Base-by-base conservation (phyloP, 164 flowering plant genomes). In the Litsea cubeba region DNA sequence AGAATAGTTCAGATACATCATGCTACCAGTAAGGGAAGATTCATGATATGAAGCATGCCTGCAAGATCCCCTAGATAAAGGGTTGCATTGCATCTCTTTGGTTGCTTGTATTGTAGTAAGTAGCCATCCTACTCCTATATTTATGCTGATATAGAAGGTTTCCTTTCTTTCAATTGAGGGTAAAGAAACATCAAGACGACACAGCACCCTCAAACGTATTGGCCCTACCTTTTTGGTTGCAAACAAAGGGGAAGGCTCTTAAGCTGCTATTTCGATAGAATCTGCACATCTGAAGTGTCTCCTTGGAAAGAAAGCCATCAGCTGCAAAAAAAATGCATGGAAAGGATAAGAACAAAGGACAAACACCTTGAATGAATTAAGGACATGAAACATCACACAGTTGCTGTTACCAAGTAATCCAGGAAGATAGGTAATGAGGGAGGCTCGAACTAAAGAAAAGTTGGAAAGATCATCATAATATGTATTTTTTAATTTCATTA, bases 1-100 rank as follows among this genome's bases (percentile, higher is more conserved):
- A 15, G 87, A 49, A 71, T 83, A 87, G 74, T 86, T 88, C 86
- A 85, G 80, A 74, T 88, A 89, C 84, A 87, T 82, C 85, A 84
- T 80, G 75, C 86, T 88, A 1, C 83, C 80, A 20, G 87, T 80
- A 80, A 83, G 79, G 73, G 79, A 82, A 1, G 83, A 80, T 50
- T 85, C 77, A 67, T 88, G 74, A 80, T 83, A 86, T 18, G 91
- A 78, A 78, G 62, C 69, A 3, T 86, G 83, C 18, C 79, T n/a
- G n/a, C 72, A 32, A 84, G 74, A 51, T 90, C 92, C 71, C 90
- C 86, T 30, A 81, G 62, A 78, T 89, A 87, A 24, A 85, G 78
- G 77, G 81, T 77, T n/a, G 91, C 35, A 79, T 76, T 5, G 82
- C 77, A 32, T 87, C 93, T 76, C 88, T 82, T 78, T 88, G 95